Percentiles rank a stretch among this genome's conserved stretches.
These are phyloP conservation scores for Candida boleticola DNA, from an alignment of 805 yeast genomes.

Conservation along the genomic window DNA sequence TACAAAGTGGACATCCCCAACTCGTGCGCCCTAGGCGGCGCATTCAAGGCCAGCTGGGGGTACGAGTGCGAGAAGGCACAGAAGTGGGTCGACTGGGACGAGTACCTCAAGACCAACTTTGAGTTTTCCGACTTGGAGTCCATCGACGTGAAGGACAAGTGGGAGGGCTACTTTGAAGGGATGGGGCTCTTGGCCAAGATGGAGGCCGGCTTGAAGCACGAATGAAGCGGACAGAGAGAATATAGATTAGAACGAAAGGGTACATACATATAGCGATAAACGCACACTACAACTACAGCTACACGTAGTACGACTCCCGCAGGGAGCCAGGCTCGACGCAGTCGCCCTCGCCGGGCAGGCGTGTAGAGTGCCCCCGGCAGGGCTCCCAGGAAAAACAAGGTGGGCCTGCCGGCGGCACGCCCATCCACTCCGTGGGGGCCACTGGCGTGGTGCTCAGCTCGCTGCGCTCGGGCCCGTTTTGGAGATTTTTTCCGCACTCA, in stretches of 20 bases:
- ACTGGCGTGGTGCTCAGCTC: too few relatives aligned
- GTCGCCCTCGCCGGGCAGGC: too few relatives aligned
- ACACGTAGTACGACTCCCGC: too few relatives aligned
- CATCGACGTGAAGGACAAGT: conserved; percentile 37
- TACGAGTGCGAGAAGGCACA: conserved; percentile 28
- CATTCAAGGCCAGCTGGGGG: conserved; percentile 82
- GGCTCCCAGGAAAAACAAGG: too few relatives aligned
- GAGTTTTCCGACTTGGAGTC: conserved; percentile 49
- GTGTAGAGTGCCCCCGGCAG: too few relatives aligned
- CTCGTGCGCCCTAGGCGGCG: conserved; percentile 93
- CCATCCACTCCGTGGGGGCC: too few relatives aligned
- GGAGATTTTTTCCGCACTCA: too few relatives aligned
- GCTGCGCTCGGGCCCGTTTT: too few relatives aligned
- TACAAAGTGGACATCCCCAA: conserved; percentile 74
- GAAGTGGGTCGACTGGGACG: conserved; percentile 44
- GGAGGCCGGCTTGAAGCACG: conserved; percentile 27
- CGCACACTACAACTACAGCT: background rate
- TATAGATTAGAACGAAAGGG: background rate
- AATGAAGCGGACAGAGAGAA: conserved; percentile 9
- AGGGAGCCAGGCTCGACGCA: too few relatives aligned
- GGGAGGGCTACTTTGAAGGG: conserved; percentile 54
- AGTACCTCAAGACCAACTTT: conserved; percentile 36
- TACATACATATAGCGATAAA: background rate
- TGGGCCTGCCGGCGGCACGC: too few relatives aligned
- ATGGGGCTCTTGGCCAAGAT: conserved; percentile 49